Evolutionary conservation across 805 yeast species (phyloP), one percentile per base, ranked within the genome.

Genomic region (Danielia reshetovae): DNA sequence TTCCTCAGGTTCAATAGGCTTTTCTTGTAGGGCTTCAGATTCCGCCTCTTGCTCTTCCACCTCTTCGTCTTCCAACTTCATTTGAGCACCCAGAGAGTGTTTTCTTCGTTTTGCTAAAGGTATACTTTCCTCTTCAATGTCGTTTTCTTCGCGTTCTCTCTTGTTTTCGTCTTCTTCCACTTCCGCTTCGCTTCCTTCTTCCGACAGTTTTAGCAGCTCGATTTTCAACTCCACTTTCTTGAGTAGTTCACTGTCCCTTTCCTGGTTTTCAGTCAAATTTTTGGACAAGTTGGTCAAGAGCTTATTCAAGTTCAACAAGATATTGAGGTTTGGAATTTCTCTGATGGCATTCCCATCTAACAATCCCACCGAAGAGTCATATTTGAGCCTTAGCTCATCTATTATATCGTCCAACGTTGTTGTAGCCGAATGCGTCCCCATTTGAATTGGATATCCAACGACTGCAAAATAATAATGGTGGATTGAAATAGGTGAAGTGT

Each of bases 321-420:
- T 57, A 36, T 67, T 67, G 14, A 63, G 73, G 14, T 64, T 57
- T 5, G 74, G 67, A 2, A 62, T 48, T 18, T 55, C 58, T 18
- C 71, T 59, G 0, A 75, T 63, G 5, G 68, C 49, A 13, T 75
- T 79, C 0, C 89, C 89, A 44, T 72, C 79, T 16, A 82, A 56
- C 34, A 75, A 55, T 1, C 88, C 88, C 12, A 73, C 62, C 25
- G 75, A 73, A 4, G 72, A 62, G 47, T 81, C 85, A 49, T 75
- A 81, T 1, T 74, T 59, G 34, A 82, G 54, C 30, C 69, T 65
- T 24, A 80, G 55, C 42, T 74, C 76, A 29, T 61, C 60, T 35
- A 81, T 59, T 10, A 82, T 71, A 35, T 74, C 72, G 18, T 70
- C 69, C 33, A 82, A 51, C 6, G 65, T 59, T 4, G 70, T 66